Conservation (phyloP, 129 eudicot species). For the Chrysanthemum lavandulifolium region DNA sequence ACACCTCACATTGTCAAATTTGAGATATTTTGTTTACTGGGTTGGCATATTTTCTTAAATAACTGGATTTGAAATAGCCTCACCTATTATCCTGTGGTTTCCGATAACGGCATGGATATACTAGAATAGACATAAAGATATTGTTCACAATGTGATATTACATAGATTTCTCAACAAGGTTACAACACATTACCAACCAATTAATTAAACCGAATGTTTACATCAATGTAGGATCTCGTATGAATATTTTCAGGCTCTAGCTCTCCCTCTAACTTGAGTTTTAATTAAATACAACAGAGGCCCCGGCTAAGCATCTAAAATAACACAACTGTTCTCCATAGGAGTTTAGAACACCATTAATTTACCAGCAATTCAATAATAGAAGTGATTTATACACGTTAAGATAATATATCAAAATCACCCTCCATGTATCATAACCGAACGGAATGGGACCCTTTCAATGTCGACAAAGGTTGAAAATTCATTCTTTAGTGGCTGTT, state of each 20-base stretch:
- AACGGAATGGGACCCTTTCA: slow-evolving; percentile 65
- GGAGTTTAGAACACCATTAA: slow-evolving; percentile 16
- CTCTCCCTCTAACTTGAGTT: not conserved
- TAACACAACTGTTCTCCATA: slow-evolving; percentile 3
- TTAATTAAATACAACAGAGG: not conserved
- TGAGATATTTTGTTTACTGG: too few species aligned
- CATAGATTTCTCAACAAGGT: too few species aligned
- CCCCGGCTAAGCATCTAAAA: not conserved
- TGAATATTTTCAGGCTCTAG: not conserved
- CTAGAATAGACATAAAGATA: too few species aligned
- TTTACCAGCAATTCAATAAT: slow-evolving; percentile 12
- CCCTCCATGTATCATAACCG: slow-evolving; percentile 68
- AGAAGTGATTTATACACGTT: slow-evolving; percentile 15
- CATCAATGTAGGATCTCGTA: not conserved
- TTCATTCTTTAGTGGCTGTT: slow-evolving; percentile 73
- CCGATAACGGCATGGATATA: too few species aligned
- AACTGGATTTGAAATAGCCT: too few species aligned
- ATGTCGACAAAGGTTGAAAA: slow-evolving; percentile 89
- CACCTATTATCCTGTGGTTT: too few species aligned
- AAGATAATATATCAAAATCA: slow-evolving; percentile 16
- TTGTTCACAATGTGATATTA: too few species aligned
- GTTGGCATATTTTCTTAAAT: too few species aligned
- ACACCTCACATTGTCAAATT: too few species aligned
- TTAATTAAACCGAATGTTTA: not conserved
- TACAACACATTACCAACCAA: too few species aligned